Conservation (phyloP, 148 eudicot species). For the Pouteria glomerata region DNA sequence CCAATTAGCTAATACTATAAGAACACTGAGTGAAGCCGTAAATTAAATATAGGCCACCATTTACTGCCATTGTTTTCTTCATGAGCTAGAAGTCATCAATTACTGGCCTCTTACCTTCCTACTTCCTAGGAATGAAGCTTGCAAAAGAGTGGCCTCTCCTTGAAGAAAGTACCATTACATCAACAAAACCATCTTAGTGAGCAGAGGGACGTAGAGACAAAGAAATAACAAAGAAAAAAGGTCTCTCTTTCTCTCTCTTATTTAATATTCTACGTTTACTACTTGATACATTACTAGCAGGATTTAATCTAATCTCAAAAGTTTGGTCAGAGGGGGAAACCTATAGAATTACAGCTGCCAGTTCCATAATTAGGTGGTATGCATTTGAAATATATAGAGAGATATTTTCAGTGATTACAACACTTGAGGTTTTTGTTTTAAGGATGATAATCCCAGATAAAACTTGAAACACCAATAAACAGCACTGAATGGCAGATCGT, state of each 20-base stretch:
- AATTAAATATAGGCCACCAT: no score
- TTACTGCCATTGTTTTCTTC: no score
- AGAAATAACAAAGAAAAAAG: neutral
- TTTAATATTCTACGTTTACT: neutral
- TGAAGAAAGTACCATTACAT: no score
- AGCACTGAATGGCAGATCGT: neutral
- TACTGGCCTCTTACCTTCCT: no score
- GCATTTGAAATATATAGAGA: neutral
- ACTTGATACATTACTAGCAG: neutral
- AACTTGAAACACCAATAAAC: neutral
- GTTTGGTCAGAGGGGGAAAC: neutral
- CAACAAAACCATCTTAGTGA: no score
- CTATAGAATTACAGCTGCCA: neutral
- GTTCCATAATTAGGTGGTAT: neutral
- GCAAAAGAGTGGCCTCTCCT: no score
- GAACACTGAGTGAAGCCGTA: no score
- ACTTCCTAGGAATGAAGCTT: no score
- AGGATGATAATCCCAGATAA: neutral
- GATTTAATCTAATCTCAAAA: neutral
- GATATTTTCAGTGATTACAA: neutral
- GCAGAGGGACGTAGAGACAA: no score
- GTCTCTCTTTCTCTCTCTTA: neutral
- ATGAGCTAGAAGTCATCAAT: no score
- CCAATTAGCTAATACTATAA: no score
- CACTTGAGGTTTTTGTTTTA: neutral